phyloP scores from a whole-genome alignment of 1,139 yeast genomes.

The Debaryomyces singareniensis region DNA sequence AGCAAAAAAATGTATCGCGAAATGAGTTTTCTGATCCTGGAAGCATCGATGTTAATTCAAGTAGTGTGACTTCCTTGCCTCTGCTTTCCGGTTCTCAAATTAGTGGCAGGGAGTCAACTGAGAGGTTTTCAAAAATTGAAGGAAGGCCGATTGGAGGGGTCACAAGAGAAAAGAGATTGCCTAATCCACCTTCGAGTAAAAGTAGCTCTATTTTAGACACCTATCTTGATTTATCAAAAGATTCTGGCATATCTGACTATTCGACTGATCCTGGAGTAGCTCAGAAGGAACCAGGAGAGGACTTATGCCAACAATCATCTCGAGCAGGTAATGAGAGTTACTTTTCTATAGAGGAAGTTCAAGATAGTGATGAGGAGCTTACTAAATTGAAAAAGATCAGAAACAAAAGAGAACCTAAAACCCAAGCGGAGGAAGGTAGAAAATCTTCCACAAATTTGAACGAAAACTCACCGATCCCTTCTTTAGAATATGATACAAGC shows the following conservation, averaged over 20 bases:
- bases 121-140: background rate
- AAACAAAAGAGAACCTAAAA: constrained; percentile 5
- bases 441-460: constrained; percentile 1
- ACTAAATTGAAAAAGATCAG: constrained; percentile 4
- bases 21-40: constrained; percentile 1
- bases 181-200: constrained; percentile 18
- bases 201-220: background rate
- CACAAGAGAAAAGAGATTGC: constrained; percentile 26
- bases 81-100: constrained; percentile 9
- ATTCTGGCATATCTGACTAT: background rate
- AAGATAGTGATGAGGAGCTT: constrained; percentile 35
- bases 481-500: background rate
- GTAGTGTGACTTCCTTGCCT: constrained; percentile 13
- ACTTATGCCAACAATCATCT: background rate
- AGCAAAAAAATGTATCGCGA: constrained; percentile 4
- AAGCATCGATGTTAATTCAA: constrained; percentile 2
- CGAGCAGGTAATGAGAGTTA: constrained; percentile 1
- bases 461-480: background rate
- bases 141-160: constrained; percentile 6
- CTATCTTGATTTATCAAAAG: background rate
- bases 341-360: constrained; percentile 34
- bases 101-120: constrained; percentile 6
- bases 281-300: background rate
- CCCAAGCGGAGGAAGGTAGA: constrained; percentile 6
- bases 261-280: background rate